phyloP scores from a whole-genome alignment of 768 basidiomycete species.

The Amanita thiersii region DNA sequence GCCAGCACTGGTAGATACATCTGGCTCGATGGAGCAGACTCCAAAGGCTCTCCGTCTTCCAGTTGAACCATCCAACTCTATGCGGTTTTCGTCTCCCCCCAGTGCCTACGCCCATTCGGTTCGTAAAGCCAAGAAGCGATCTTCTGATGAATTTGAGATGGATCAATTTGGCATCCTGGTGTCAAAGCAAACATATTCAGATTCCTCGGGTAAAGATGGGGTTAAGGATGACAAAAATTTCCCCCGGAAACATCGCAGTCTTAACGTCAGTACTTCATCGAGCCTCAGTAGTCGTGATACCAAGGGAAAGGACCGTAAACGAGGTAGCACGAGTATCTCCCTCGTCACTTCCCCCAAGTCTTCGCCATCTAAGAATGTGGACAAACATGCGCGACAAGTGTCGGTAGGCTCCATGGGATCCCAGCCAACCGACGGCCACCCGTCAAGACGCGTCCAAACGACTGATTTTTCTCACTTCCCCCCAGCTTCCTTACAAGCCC shows the following conservation, averaged over 20 bases:
- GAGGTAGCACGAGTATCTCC: slow-evolving; percentile 42
- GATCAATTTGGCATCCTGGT: slow-evolving; percentile 59
- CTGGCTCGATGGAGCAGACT: slow-evolving; percentile 14
- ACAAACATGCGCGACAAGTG: slow-evolving; percentile 53
- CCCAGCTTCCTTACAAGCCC: slow-evolving; percentile 83
- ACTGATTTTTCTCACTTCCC: slow-evolving; percentile 87
- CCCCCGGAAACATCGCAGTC: slow-evolving; percentile 64
- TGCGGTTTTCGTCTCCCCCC: slow-evolving; percentile 43
- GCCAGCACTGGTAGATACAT: slow-evolving; percentile 19
- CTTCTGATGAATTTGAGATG: slow-evolving; percentile 78
- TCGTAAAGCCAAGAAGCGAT: slow-evolving; percentile 62
- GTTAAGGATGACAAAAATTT: slow-evolving; percentile 43
- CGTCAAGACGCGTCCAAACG: slow-evolving; percentile 53
- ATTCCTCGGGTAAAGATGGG: slow-evolving; percentile 32
- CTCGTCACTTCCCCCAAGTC: slow-evolving; percentile 30
- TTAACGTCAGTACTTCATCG: slow-evolving; percentile 44
- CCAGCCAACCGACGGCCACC: slow-evolving; percentile 39
- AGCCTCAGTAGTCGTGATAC: slow-evolving; percentile 27
- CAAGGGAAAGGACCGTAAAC: slow-evolving; percentile 46
- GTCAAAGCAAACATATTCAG: slow-evolving; percentile 35
- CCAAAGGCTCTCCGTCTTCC: slow-evolving; percentile 23
- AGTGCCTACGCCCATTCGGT: slow-evolving; percentile 49
- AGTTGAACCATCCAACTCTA: slow-evolving; percentile 20
- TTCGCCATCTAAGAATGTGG: slow-evolving; percentile 23
- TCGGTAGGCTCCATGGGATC: slow-evolving; percentile 66